These are phyloP conservation scores for Agaricus blazei DNA, from an alignment of 768 basidiomycete species.

Conservation along the genomic window DNA sequence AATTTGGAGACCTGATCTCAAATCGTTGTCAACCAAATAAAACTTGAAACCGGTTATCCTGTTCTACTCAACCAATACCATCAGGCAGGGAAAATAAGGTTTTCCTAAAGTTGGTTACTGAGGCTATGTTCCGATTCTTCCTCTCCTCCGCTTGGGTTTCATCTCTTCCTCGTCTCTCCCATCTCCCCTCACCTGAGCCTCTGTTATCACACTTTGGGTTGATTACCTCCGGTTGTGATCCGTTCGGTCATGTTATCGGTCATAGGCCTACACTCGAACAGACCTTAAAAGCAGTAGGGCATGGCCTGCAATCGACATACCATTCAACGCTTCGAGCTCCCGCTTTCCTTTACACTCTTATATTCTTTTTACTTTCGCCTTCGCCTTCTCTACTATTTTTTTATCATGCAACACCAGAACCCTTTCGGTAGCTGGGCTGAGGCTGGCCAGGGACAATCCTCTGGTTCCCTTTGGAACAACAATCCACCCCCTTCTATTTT, in stretches of 20 bases:
- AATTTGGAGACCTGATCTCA: background rate
- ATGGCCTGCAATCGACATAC: too few species aligned
- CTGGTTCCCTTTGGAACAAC: slow-evolving; percentile 15
- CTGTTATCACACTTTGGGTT: too few species aligned
- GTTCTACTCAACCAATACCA: background rate
- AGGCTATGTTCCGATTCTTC: too few species aligned
- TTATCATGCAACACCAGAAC: slow-evolving; percentile 27
- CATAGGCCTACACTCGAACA: too few species aligned
- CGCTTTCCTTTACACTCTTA: background rate
- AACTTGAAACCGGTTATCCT: slow-evolving; percentile 7
- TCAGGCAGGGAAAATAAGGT: too few species aligned
- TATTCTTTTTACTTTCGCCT: background rate
- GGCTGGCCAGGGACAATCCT: slow-evolving; percentile 20
- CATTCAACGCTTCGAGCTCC: background rate
- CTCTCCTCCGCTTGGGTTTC: too few species aligned
- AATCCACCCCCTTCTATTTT: slow-evolving; percentile 46
- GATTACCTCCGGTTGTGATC: too few species aligned
- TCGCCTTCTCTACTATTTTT: background rate
- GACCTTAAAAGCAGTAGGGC: too few species aligned
- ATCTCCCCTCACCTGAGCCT: too few species aligned
- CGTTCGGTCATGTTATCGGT: too few species aligned
- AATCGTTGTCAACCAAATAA: slow-evolving; percentile 1
- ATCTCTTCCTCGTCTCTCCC: too few species aligned
- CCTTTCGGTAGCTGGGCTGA: slow-evolving; percentile 36
- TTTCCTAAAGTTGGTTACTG: too few species aligned